phyloP scores from a whole-genome alignment of 495 filamentous ascomycete genomes.

The Lophium mytilinum region DNA sequence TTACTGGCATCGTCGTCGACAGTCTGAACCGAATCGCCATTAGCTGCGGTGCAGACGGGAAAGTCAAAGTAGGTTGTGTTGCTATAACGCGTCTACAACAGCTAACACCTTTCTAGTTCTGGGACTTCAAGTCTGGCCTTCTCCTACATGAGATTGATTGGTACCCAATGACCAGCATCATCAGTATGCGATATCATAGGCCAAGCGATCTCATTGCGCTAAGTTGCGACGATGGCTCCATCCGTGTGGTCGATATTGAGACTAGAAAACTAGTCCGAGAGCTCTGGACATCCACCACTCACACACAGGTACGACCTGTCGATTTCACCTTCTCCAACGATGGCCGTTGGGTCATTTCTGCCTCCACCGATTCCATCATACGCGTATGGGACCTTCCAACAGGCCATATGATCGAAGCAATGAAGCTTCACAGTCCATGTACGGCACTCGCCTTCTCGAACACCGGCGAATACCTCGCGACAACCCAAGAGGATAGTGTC shows the following conservation, averaged over 20 bases:
- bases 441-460: constrained; percentile 78
- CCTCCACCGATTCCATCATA: constrained; percentile 72
- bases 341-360: constrained; percentile 86
- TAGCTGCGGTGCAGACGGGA: constrained; percentile 86
- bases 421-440: constrained; percentile 65
- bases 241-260: constrained; percentile 83
- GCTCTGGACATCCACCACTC: constrained; percentile 49
- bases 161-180: constrained; percentile 67
- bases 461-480: constrained; percentile 88
- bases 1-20: constrained; percentile 81
- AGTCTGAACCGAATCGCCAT: constrained; percentile 73
- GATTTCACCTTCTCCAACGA: constrained; percentile 74
- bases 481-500: constrained; percentile 72
- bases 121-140: constrained; percentile 77
- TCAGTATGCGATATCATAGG: constrained; percentile 68
- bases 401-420: constrained; percentile 84
- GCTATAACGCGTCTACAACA: no score
- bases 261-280: constrained; percentile 86
- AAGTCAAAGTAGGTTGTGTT: constrained; percentile 51
- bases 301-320: constrained; percentile 8
- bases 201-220: constrained; percentile 82
- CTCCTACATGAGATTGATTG: constrained; percentile 78
- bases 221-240: constrained; percentile 78
- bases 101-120: constrained; percentile 49
- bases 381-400: constrained; percentile 95